phyloP scores from a whole-genome alignment of 345 rosid species.

The Geranium rotundifolium region DNA sequence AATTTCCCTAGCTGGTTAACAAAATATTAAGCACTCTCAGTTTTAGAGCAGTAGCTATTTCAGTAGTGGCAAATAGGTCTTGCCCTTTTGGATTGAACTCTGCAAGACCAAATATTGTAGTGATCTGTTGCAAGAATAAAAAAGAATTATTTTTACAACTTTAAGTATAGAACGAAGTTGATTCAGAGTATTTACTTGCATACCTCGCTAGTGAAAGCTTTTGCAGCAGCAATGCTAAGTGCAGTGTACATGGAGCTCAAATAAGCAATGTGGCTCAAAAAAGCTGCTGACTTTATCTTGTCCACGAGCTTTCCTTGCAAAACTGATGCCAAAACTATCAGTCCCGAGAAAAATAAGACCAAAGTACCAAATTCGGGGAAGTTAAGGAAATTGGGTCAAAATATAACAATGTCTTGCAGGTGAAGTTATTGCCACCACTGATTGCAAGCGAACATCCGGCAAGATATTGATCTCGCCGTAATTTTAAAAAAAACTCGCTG shows the following conservation, averaged over 20 bases:
- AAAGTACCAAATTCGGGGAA: no score
- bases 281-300: slow-evolving; percentile 52
- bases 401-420: no score
- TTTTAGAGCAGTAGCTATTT: no score
- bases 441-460: no score
- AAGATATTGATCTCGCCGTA: no score
- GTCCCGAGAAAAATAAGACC: no score
- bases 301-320: slow-evolving; percentile 62
- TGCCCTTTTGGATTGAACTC: slow-evolving; percentile 90
- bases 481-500: no score
- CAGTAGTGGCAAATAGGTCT: neutral
- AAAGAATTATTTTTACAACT: no score
- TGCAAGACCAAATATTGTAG: slow-evolving; percentile 35
- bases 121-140: slow-evolving; percentile 26
- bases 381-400: no score
- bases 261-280: slow-evolving; percentile 82
- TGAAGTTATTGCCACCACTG: slow-evolving; percentile 37
- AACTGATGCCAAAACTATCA: slow-evolving; percentile 56
- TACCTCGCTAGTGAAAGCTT: slow-evolving; percentile 72
- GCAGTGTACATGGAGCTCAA: slow-evolving; percentile 79
- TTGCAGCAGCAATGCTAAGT: slow-evolving; percentile 52
- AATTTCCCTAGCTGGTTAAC: slow-evolving; percentile 29
- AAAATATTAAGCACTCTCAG: neutral
- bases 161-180: no score
- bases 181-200: neutral